Base-by-base conservation (phyloP, 257 asterid genomes). In the Striga asiatica region DNA sequence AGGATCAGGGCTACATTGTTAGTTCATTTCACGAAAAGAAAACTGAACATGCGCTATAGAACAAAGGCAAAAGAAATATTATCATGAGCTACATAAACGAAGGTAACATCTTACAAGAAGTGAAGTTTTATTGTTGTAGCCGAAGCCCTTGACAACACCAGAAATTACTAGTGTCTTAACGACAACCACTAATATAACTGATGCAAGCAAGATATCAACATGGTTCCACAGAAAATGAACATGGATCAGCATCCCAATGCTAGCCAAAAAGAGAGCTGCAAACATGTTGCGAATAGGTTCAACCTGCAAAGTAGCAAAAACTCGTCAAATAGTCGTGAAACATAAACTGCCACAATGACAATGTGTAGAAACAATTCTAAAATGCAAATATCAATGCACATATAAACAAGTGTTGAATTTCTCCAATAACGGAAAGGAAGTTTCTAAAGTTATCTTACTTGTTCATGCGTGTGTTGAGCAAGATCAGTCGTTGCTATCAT, bases 181-280 rank as follows among this genome's bases (percentile, higher is more conserved):
- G 18, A 76, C 63, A 58, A 88, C 85, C 61, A 88, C 99, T 72
- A 92, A 78, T 73, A 92, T 88, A 64, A 92, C 99, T 37, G 99
- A 84, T 39, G 99, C 97, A n/a, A 92, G 81, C 80, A 92, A 74
- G 63, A 92, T 88, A 72, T 92, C 99, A 17, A 92, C 94, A 62
- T 92, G 97, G 76, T 79, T 88, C 99, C 99, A 92, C 42, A 92
- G 91, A 74, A 92, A 92, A 68, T 88, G 95, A 72, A 84, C 95
- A 54, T 84, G 96, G 74, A 92, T 92, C 80, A 92, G 87, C 99
- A 92, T 88, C 78, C 99, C 99, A 24, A 88, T 92, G 77, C 97
- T 92, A 62, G 99, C 84, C 58, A 92, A 81, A 78, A 92, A 92
- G 74, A 92, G 95, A 61, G 99, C 99, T 11, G 99, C 99, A 74